These are phyloP conservation scores for Pleurotus eryngii DNA, from an alignment of 768 basidiomycete species.

Conservation along the genomic window DNA sequence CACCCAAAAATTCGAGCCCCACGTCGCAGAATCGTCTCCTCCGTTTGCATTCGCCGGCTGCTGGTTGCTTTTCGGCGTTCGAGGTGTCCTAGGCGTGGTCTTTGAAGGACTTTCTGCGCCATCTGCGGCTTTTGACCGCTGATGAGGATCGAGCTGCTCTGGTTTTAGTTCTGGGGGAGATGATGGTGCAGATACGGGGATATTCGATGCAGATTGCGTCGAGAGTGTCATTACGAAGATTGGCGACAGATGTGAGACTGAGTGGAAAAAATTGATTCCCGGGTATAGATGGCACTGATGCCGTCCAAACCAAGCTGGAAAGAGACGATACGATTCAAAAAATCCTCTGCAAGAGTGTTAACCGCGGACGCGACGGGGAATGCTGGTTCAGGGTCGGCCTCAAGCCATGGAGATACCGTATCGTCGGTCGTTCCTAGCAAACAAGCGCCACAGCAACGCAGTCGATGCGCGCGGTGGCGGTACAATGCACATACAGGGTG, in stretches of 20 bases:
- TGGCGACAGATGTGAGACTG: conserved; percentile 2
- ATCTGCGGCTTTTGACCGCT: neutral
- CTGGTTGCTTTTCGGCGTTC: conserved; percentile 15
- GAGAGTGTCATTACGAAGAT: conserved; percentile 2
- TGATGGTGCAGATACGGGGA: conserved; percentile 3
- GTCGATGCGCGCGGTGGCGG: too few relatives aligned
- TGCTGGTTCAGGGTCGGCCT: too few relatives aligned
- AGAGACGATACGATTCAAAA: too few relatives aligned
- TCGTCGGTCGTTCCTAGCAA: too few relatives aligned
- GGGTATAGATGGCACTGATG: neutral
- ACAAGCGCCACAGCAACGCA: too few relatives aligned
- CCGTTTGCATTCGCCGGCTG: conserved; percentile 20
- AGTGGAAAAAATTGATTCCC: neutral
- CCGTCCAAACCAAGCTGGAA: too few relatives aligned
- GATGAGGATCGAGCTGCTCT: neutral
- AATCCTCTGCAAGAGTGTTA: too few relatives aligned
- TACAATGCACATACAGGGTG: too few relatives aligned
- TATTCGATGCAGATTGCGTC: conserved; percentile 2
- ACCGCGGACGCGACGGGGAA: too few relatives aligned
- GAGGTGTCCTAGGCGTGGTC: conserved; percentile 22
- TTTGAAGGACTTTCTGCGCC: conserved; percentile 17
- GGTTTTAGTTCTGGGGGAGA: neutral
- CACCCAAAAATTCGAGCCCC: conserved; percentile 95
- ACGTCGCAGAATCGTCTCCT: conserved; percentile 47
- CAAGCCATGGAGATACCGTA: too few relatives aligned